Base-by-base conservation (phyloP, 768 basidiomycete genomes). In the Rhodotorula kratochvilovae region DNA sequence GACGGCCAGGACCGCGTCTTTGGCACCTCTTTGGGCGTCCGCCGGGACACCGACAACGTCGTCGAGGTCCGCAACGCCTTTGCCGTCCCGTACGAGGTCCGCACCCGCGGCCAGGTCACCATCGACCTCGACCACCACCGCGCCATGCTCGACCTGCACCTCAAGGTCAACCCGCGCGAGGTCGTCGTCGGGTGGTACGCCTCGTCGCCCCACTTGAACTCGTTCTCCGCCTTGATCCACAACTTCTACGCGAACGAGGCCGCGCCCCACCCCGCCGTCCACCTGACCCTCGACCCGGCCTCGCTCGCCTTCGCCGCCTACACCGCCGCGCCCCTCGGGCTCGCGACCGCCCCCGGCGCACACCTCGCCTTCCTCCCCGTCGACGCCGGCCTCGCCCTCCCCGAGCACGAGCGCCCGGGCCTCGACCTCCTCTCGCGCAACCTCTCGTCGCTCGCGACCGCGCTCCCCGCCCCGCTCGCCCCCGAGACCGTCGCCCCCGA, bases 151-250 rank as follows among this genome's bases (percentile, higher is more conserved):
- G 93, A 97, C 71, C 84, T 97, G 61, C 87, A 91, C 81, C 86
- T 88, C 79, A 91, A 87, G 81, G 90, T 88, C 60, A 89, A 86
- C 79, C 87, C 90, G 39, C 89, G 88, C 79, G 92, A 95, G 80
- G 86, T 88, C 61, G 92, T 97, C 75, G 92, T 98, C 53, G 95
- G 95, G 75, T 98, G 95, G 95, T 96, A 92, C 81, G 92, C 92
- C 33, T 96, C 95, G 2, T 90, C 91, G 68, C 89, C 90, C 21
- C 87, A 87, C 74, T 85, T 97, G 67, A 94, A 94, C 82, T 91
- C 91, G 13, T 94, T 92, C 82, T 94, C 94, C 36, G 92, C 95
- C 19, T 86, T 98, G 76, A 94, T 98, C 79, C 95, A 97, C 84
- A 92, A 94, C 81, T 96, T 96, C 83, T 98, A 96, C 81, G 87